Evolutionary conservation across 2,329 filamentous ascomycete species (phyloP), one percentile per base, ranked within the genome.

Genomic region (Colletotrichum phormii): DNA sequence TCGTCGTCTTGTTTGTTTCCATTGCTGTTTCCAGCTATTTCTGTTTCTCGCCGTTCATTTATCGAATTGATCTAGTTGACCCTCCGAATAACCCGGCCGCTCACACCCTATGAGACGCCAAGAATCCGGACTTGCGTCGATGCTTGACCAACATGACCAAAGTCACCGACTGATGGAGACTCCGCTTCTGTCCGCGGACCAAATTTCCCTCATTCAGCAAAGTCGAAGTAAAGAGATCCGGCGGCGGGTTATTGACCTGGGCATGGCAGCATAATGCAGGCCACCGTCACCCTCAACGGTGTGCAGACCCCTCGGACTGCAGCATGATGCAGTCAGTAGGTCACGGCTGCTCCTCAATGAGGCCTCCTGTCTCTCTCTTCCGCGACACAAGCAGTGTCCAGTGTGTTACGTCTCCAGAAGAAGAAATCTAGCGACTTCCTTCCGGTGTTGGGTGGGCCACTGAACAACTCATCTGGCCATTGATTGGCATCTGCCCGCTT

Each of bases 61-160:
- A 37, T 55, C 24, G 11, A 11, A 33, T 31, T 18, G 18, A 35
- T 31, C 12, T 15, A 15, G 7, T 26, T n/a, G 59, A 59, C 51
- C 54, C 54, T 49, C 42, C 35, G 55, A 60, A 64, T 51, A 53
- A 63, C 51, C 54, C 46, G 18, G 31, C 35, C 37, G 59, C 53
- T 72, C 65, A 64, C 22, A 64, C 55, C 49, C 54, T 66, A 60
- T 64, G 66, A 72, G 60, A 65, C 60, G 70, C 70, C 60, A 72
- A 72, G 66, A 42, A 53, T 64, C 12, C 35, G 49, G 49, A 57
- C 35, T 49, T 65, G 18, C 61, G 31, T 64, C 31, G 24, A n/a
- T 53, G 26, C 15, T 42, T 18, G 31, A 37, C 64, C 67, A 51
- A 64, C 12, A 37, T 37, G 12, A 37, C 13, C 37, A 18, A 54